Conservation (phyloP, 169 alveolate genomes). For the Neospora caninum region DNA sequence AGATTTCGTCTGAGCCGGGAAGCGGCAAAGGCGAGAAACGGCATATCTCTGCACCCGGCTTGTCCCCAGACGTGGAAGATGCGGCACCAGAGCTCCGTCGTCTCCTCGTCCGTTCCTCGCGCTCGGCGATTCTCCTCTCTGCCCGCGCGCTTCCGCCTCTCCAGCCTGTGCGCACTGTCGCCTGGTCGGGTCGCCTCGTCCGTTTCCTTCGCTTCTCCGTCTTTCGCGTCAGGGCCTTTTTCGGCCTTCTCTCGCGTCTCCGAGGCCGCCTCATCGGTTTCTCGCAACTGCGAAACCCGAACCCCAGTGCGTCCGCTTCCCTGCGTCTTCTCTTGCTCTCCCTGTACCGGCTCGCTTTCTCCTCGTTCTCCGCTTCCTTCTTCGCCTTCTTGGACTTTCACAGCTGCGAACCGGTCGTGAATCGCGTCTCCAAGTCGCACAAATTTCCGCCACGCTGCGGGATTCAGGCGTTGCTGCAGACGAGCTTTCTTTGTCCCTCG, state of each 20-base stretch:
- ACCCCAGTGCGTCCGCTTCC: background rate
- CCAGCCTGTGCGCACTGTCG: background rate
- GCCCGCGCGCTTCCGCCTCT: background rate
- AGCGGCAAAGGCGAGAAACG: background rate
- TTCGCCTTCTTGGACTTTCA: background rate
- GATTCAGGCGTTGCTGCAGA: background rate
- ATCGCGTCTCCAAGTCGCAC: background rate
- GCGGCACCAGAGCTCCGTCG: slow-evolving; percentile 28
- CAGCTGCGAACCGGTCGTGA: background rate
- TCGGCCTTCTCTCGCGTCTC: background rate
- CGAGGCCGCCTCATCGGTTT: background rate
- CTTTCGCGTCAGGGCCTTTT: background rate
- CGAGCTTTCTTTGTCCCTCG: background rate
- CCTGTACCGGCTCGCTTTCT: background rate
- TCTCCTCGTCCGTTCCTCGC: background rate
- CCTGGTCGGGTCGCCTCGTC: background rate
- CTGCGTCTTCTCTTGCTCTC: background rate
- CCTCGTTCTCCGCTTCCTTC: background rate
- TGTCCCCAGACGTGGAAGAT: background rate
- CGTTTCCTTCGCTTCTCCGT: background rate
- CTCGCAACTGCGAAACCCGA: background rate
- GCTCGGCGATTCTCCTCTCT: background rate
- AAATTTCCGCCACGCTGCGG: slow-evolving; percentile 10
- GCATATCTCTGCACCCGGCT: slow-evolving; percentile 33
- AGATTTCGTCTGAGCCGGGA: background rate